Base-by-base conservation (phyloP, 2,329 filamentous ascomycete genomes). In the Aureobasidium mangrovei region DNA sequence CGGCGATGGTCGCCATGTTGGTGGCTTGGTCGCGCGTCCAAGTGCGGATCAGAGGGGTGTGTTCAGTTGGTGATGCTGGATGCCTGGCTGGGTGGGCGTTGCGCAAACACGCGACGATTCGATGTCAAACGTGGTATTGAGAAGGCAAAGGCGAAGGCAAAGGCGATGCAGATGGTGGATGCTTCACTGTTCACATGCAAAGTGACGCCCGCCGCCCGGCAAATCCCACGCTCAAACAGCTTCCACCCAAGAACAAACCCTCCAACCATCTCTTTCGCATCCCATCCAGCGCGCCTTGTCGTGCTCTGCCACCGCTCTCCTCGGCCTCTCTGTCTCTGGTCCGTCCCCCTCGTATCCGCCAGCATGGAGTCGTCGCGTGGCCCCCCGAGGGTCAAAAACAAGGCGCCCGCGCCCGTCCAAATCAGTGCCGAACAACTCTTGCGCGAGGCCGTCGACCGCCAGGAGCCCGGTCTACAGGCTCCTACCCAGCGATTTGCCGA, bases 401-500 rank as follows among this genome's bases (percentile, higher is more conserved):
- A 98, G 85, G 89, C 88, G 61, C 81, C 93, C 1, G 91, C 91
- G 74, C 88, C 73, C 41, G 65, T 73, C 56, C 72, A 97, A 74
- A 95, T 98, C 69, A 94, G 88, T 61, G 93, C 93, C 61, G 93
- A 98, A 73, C 93, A 98, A 76, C 85, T 98, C 59, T 84, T 98
- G 41, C 87, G 93, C 63, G 93, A 98, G 76, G 93, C 93, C 60
- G 93, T 97, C 60, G 93, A 98, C 72, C 84, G 93, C 58, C 93
- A 97, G 73, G 93, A 98, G 73, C 83, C 85, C 33, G 82, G 82
- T 39, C 75, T 97, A 53, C 86, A 95, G 70, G 88, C 89, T 48
- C 93, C 93, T 1, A 95, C 91, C 12, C 91, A 96, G 72, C 85
- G 91, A 42, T 97, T 98, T 64, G 88, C 88, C 61, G 93, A 98